Evolutionary conservation across 768 basidiomycete species (phyloP).

Genomic region (Agaricus sinodeliciosus): DNA sequence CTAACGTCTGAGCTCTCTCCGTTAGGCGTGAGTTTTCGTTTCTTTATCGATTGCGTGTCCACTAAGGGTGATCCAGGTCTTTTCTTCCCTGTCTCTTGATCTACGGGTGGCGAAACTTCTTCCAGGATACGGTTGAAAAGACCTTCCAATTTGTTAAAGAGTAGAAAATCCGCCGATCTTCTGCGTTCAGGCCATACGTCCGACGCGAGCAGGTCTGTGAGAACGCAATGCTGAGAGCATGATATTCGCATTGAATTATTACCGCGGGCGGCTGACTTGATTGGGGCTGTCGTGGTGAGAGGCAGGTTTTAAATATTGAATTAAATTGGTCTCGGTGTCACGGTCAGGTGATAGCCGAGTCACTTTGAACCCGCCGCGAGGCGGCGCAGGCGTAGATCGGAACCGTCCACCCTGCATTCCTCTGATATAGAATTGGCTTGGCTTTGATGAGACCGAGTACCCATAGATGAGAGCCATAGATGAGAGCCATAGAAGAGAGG

Average conservation of each 20-base stretch:
- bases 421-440: too few relatives aligned
- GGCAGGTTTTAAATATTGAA: not conserved
- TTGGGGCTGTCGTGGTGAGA: not conserved
- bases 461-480: too few relatives aligned
- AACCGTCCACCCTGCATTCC: not conserved
- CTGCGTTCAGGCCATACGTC: constrained; percentile 6
- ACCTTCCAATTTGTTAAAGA: constrained; percentile 1
- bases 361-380: not conserved
- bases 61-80: not conserved
- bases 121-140: constrained; percentile 5
- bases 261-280: not conserved
- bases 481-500: too few relatives aligned
- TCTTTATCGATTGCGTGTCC: not conserved
- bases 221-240: constrained; percentile 3
- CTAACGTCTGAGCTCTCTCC: not conserved
- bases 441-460: too few relatives aligned
- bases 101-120: not conserved
- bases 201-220: not conserved
- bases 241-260: constrained; percentile 10
- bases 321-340: not conserved
- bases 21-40: not conserved
- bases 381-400: not conserved
- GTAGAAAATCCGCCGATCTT: not conserved
- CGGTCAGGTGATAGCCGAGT: not conserved
- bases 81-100: not conserved